Base-by-base conservation (phyloP, 441 rosid species). In the Jatropha multifida region DNA sequence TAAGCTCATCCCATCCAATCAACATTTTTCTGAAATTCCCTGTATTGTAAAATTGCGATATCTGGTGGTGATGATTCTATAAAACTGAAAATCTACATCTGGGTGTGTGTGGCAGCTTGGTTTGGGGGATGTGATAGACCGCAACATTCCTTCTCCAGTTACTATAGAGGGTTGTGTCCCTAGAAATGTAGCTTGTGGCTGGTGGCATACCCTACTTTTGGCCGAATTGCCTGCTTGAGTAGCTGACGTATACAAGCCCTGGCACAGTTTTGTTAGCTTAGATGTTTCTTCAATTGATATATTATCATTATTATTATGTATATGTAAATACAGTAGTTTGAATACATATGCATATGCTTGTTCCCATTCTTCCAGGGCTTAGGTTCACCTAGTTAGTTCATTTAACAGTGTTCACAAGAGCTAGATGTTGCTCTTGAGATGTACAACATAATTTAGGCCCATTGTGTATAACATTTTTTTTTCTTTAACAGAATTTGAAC, bases 191-290 rank as follows among this genome's bases (percentile, higher is more conserved):
- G 92, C 96, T 7, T 96, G 99, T 60, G 99, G 98, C 51, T 96
- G 99, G 99, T 92, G 99, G 98, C 98, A 96, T 83, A 96, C 99
- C 27, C 82, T 96, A 48, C 90, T 96, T 77, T 85, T 92, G 68
- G 92, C 90, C 0, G 88, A 86, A 52, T 72, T 91, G 3, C 85
- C 92, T 63, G 76, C 77, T 59, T 92, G 92, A 92, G 74, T 68
- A 52, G 72, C 65, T 55, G 74, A 72, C 78, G 41, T 65, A 9
- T 8, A 18, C 65, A 72, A 65, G 74, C 72, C 74, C 17, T 4
- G 76, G 70, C 81, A 65, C 90, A 89, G 83, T 88, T 89, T 88
- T 90, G 93, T 74, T 84, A 89, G 95, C 81, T 81, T 83, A 87
- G 85, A 72, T 41, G 84, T 74, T 76, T 49, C 38, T 77, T 56